phyloP scores from a whole-genome alignment of 208 protist genomes.

The Lotmaria passim region DNA sequence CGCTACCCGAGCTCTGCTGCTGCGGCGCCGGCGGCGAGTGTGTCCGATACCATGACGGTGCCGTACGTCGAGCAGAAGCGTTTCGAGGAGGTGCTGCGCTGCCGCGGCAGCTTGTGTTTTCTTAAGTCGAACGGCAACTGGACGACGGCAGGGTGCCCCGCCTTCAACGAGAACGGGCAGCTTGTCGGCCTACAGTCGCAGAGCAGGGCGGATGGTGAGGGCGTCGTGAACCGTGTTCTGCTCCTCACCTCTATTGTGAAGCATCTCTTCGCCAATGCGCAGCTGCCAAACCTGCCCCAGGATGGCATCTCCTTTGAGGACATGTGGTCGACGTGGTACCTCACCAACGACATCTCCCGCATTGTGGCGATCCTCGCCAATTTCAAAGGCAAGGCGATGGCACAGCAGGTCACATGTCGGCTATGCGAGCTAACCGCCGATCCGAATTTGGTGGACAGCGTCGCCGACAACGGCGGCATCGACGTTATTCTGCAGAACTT shows the following conservation, averaged over 20 bases:
- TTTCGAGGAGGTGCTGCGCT: constrained; percentile 89
- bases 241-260: constrained; percentile 86
- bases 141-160: constrained; percentile 80
- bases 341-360: constrained; percentile 74
- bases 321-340: constrained; percentile 91
- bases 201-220: constrained; percentile 60
- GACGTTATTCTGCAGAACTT: constrained; percentile 66
- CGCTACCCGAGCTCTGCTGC: constrained; percentile 1
- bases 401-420: constrained; percentile 55
- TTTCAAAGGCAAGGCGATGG: constrained; percentile 71
- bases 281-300: constrained; percentile 76
- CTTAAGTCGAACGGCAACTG: constrained; percentile 75
- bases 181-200: constrained; percentile 90
- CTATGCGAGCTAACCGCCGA: constrained; percentile 70
- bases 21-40: background rate
- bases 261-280: constrained; percentile 89
- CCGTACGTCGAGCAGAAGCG: constrained; percentile 69
- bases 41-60: background rate
- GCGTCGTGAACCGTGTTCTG: constrained; percentile 82
- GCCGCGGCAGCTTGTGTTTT: constrained; percentile 71
- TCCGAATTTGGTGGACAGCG: constrained; percentile 50
- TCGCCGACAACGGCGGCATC: constrained; percentile 65
- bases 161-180: constrained; percentile 85
- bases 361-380: constrained; percentile 79
- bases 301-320: constrained; percentile 59